These are phyloP conservation scores for Vigna angularis DNA, from an alignment of 306 rosid genomes.

Conservation along the genomic window DNA sequence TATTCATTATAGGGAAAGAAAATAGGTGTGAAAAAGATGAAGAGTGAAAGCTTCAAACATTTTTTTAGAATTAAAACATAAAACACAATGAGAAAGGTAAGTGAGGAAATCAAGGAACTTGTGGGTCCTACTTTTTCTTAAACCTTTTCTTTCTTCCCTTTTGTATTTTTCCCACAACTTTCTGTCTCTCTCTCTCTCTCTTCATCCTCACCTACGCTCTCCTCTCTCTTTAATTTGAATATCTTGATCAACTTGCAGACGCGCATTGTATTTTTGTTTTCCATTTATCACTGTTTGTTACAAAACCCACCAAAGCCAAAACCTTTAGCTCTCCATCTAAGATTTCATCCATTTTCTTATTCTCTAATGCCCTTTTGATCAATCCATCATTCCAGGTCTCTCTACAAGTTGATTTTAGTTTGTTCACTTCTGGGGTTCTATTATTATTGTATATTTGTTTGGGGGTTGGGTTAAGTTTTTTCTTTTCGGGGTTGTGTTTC, in stretches of 20 bases:
- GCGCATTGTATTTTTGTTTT: slow-evolving; percentile 46
- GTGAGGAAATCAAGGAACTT: slow-evolving; percentile 2
- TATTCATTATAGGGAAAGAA: too few relatives aligned
- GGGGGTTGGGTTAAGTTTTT: background rate
- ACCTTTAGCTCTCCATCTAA: background rate
- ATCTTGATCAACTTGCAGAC: slow-evolving; percentile 47
- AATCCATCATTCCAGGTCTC: slow-evolving; percentile 43
- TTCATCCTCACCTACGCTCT: slow-evolving; percentile 40
- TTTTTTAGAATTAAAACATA: background rate
- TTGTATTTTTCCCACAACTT: slow-evolving; percentile 52
- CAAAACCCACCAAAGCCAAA: slow-evolving; percentile 36
- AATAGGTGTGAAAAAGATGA: background rate
- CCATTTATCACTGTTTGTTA: slow-evolving; percentile 33
- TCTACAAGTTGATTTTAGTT: background rate
- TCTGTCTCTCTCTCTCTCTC: slow-evolving; percentile 38
- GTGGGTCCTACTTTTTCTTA: slow-evolving; percentile 12
- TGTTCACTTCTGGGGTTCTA: background rate
- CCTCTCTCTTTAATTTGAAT: slow-evolving; percentile 70
- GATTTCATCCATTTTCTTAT: background rate
- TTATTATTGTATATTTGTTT: background rate
- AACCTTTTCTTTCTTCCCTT: background rate
- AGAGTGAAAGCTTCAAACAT: too few relatives aligned
- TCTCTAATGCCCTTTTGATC: slow-evolving; percentile 45
- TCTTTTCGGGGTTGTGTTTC: background rate
- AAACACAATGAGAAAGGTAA: background rate